Base-by-base conservation (phyloP, 176 grass and related monocot genomes). In the Oryza rufipogon region DNA sequence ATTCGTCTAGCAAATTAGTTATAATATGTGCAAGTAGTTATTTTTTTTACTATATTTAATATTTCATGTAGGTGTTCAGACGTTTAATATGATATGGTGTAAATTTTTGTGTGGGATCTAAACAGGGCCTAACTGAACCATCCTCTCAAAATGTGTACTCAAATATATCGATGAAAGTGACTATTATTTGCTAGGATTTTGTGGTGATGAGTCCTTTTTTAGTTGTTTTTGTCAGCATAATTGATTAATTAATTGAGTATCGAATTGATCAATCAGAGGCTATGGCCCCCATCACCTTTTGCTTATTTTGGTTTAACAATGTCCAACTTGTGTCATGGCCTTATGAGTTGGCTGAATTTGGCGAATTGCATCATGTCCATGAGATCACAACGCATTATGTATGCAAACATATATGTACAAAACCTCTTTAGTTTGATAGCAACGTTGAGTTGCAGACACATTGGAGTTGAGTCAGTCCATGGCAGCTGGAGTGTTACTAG, bases 361-460 rank as follows among this genome's bases (percentile, higher is more conserved):
- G 69, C 39, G 69, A 73, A 83, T 23, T 63, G 58, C 20, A 73
- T 54, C 58, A 1, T 49, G 22, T 11, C 4, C 25, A 34, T 79
- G 51, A 71, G 66, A 61, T 64, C 44, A 73, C 78, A 4, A 65
- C 78, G 8, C 77, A 32, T 41, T 61, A 46, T 52, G 26, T 42
- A 28, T 41, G 16, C 49, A 54, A 54, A 15, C 23, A 23, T 71
- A 14, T 71, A 16, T 52, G 5, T 6, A 8, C 54, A 20, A n/a
- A 19, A 20, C 9, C 54, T n/a, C 54, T 77, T 89, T 86, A 70
- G 51, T 2, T 23, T 85, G 77, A 81, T 65, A 42, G 70, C 76
- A 75, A 76, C 64, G 8, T 80, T 69, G 61, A 63, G 70, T 70
- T 85, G 72, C 66, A 72, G 52, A 72, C 33, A 72, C 71, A 67